Base-by-base conservation (phyloP, 148 eudicot species). In the Rhododendron williamsianum region DNA sequence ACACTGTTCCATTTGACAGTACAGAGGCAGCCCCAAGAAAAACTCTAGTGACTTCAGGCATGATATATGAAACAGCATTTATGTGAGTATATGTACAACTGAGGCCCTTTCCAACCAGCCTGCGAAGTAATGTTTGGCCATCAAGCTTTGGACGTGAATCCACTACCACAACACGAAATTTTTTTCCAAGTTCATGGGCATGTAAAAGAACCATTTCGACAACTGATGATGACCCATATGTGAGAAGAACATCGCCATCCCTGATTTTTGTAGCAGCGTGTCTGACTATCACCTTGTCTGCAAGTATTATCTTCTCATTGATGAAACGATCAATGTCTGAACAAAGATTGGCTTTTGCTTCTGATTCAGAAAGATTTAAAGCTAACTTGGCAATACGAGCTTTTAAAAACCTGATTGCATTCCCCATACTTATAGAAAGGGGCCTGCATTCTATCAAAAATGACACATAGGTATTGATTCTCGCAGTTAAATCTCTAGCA, bases 371-470 rank as follows among this genome's bases (percentile, higher is more conserved):
- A 23, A 93, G 81, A 82, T 56, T 86, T 60, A 89, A 71, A 82
- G 94, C 89, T 83, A 95, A 83, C 81, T 94, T 90, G 63, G 96
- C 90, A 81, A 95, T 91, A 76, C 92, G 91, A 83, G 91, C 84
- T 89, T 96, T 96, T 18, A 96, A 76, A 78, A 80, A 91, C 63
- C 96, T 90, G 82, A 96, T 93, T 79, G 97, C 97, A 88, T 95
- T 95, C 63, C 99, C 99, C 99, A 96, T 96, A 88, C 99, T 94
- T 88, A 95, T 91, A 48, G 99, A 94, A 83, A 96, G 92, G 82
- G 97, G 99, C 84, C 98, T 88, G 88, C 99, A 96, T 82, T 93
- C 95, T 84, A 89, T 95, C 78, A 96, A 82, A 88, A 91, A 96
- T 35, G 99, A 96, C 74, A 96, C 88, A 54, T 89, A 94, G 83